Base-by-base conservation (phyloP, 192 early-diverging fungal genomes). In the Diversispora eburnea region DNA sequence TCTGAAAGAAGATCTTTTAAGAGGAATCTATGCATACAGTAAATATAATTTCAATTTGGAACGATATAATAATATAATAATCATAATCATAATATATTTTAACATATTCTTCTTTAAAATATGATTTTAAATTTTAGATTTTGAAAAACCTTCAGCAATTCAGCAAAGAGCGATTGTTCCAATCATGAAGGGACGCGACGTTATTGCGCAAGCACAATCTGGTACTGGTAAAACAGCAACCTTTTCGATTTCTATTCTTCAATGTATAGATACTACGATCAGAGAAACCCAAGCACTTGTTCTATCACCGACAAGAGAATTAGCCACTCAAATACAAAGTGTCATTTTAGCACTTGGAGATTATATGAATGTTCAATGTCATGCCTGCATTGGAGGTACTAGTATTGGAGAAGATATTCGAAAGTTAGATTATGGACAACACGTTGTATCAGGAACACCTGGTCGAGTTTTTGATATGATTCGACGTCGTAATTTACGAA, bases 191-290 rank as follows among this genome's bases (percentile, higher is more conserved):
- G 93, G 92, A 43, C 89, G 92, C 61, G 95, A 98, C 83, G 95
- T 98, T 64, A 98, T 98, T 70, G 95, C 95, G 2, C 95, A 98
- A 81, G 94, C 95, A 12, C 95, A 98, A 85, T 97, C 97, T 49
- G 97, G 97, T 76, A 98, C 97, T 70, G 97, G 97, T 82, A 98
- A 98, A 80, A 98, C 97, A 0, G 97, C 95, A 49, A 97, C 97
- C 0, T 95, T 98, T 83, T 94, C 93, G 3, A 98, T 98, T 72
- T 93, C 94, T 10, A 91, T 91, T 51, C 84, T 98, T 46, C 95
- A 98, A 79, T 82, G 83, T 15, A 96, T 98, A 77, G 93, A 95
- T 70, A 96, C 95, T 10, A 85, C 88, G 10, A 73, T 91, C 15
- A 86, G 93, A 68, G 95, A 98, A 75, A 94, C 92, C 0, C 97